Conservation (phyloP, 2,329 filamentous ascomycete species). For the Penicillium sp. region DNA sequence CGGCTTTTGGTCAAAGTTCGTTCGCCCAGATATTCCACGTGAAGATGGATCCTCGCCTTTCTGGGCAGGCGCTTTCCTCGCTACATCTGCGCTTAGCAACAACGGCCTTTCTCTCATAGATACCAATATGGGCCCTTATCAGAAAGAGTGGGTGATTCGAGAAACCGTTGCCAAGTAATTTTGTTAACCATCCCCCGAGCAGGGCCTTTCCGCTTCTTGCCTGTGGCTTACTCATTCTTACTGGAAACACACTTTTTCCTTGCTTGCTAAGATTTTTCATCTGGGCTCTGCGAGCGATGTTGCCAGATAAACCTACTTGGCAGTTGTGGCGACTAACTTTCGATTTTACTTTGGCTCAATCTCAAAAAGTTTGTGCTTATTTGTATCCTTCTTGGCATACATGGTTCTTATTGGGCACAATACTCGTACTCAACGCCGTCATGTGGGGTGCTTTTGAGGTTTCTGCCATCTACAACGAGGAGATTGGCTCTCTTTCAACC, state of each 20-base stretch:
- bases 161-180: neutral
- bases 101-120: constrained; percentile 55
- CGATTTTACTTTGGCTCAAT: constrained; percentile 34
- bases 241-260: constrained; percentile 66
- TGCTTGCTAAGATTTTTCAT: constrained; percentile 61
- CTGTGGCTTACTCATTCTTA: constrained; percentile 59
- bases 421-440: constrained; percentile 60
- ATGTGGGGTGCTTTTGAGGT: constrained; percentile 67
- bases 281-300: constrained; percentile 46
- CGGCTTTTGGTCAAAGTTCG: constrained; percentile 46
- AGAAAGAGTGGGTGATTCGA: constrained; percentile 28
- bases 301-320: constrained; percentile 29
- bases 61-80: constrained; percentile 50
- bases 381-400: constrained; percentile 64
- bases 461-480: constrained; percentile 60
- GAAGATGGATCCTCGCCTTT: constrained; percentile 52
- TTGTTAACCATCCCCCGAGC: neutral
- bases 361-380: constrained; percentile 33
- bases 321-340: constrained; percentile 30
- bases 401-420: constrained; percentile 63
- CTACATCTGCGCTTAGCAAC: constrained; percentile 55
- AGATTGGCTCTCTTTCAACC: constrained; percentile 52
- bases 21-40: constrained; percentile 41
- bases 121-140: constrained; percentile 51
- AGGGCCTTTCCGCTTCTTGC: constrained; percentile 43